Evolutionary conservation across 2,329 filamentous ascomycete species (phyloP), one percentile per base, ranked within the genome.

Genomic region (Penicillium sp.): DNA sequence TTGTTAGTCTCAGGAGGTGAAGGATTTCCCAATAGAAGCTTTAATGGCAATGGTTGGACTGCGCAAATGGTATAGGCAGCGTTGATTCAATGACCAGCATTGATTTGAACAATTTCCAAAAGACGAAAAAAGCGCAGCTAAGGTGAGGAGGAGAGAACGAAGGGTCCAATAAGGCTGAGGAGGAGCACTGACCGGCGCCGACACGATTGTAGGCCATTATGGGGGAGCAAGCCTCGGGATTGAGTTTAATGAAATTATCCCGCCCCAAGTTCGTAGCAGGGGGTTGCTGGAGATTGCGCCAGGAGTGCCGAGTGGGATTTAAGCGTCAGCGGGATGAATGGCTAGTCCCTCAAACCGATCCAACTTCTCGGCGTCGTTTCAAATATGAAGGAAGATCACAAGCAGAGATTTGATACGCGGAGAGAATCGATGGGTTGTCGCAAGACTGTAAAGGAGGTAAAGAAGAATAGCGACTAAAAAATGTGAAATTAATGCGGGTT

Each of bases 201-300:
- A 90, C 74, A 66, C 86, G 84, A 78, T 89, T 88, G 78, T 90
- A 90, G 70, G 89, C 89, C 68, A 68, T 73, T 36, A 58, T 58
- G 59, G 55, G 48, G 50, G 40, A 59, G 60, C 57, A 47, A 55
- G 58, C 48, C 56, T 58, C 53, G 57, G 60, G 40, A 58, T 58
- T 57, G 55, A 41, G 58, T 61, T 57, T 41, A 60, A 58, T 48
- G 55, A 61, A 64, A 54, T 60, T 60, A 62, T 59, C 51, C 51
- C 60, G 59, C 63, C 58, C 60, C 58, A 47, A 61, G 61, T 60
- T 64, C 48, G 54, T 60, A 19, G 51, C 41, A 43, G 55, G 56
- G 51, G 53, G 18, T 58, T 42, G 42, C 58, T 51, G 58, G 64
- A 67, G 62, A 70, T 68, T 69, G 64, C 63, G 62, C 59, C 60